Base-by-base conservation (phyloP, 768 basidiomycete species). In the Agaricus subrufescens region DNA sequence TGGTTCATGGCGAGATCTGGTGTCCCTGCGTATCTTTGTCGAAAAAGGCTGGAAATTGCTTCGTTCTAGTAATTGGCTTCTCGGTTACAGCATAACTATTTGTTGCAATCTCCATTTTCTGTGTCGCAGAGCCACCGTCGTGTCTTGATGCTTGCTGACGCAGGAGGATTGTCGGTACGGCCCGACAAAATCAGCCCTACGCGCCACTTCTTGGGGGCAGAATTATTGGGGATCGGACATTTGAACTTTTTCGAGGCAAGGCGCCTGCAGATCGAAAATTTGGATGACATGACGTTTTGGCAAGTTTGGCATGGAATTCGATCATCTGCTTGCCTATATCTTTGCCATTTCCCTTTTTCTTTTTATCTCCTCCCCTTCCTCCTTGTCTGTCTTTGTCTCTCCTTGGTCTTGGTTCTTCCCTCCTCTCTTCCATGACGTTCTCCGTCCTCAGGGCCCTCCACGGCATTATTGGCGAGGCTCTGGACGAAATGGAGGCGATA, bases 401-500 rank as follows among this genome's bases (percentile, higher is more conserved):
- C 43, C 34, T 34, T 34, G 11, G 8, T 34, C 19, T 19, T 19
- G 19, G 19, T 19, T 19, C 19, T 39, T 46, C 31, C 37, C 27
- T 25, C 46, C 47, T 46, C 31, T 42, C 40, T 52, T 50, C 52
- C 60, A 81, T 81, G 82, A 85, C 87, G 51, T 83, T 90, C 61
- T 75, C 83, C 30, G 74, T 77, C 53, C 78, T 90, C 52, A 80
- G 81, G 46, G 79, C 82, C 34, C 79, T 89, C 43, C 82, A 87
- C 59, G 69, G 77, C 59, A 79, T 89, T 64, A 79, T 90, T 61
- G 84, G 82, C 62, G 75, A 85, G 60, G 86, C 87, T 26, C 70
- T 89, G 59, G 78, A 83, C 68, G 84, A 87, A 61, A 85, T 90
- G 14, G 82, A 88, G 67, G 72, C 71, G 50, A 71, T 86, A 50